Conservation (phyloP, 1,284 basidiomycete species). For the Porodaedalea pini region DNA sequence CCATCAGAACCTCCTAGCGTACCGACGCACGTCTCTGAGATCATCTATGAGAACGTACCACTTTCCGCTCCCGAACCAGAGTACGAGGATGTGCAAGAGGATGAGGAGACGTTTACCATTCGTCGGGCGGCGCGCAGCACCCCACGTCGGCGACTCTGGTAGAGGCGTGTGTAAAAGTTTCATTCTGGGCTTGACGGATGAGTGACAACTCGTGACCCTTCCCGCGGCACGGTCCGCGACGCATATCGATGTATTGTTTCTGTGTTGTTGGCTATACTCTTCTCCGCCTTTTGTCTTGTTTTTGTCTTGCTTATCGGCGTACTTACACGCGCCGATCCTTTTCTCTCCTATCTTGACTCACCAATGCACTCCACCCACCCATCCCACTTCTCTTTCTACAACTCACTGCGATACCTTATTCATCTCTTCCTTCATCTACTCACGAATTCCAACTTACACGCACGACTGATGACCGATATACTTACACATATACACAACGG, state of each 20-base stretch:
- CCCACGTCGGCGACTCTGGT: conserved; percentile 15
- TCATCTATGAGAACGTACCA: conserved; percentile 50
- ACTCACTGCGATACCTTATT: conserved; percentile 3
- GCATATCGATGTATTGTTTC: conserved; percentile 7
- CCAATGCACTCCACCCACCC: not conserved
- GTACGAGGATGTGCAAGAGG: conserved; percentile 8
- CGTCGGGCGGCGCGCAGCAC: conserved; percentile 5
- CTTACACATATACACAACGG: not conserved
- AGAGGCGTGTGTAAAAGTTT: not conserved
- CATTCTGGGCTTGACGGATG: not conserved
- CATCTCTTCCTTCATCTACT: not conserved
- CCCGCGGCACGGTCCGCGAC: not conserved
- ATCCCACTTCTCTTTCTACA: not conserved
- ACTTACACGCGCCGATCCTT: not conserved
- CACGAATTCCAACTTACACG: not conserved
- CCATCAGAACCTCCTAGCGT: conserved; percentile 49
- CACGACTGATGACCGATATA: not conserved
- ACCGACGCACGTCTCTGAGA: conserved; percentile 69
- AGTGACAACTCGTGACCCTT: not conserved
- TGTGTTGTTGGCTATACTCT: conserved; percentile 1
- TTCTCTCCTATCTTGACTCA: not conserved
- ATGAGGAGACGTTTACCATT: conserved; percentile 17
- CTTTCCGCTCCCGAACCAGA: conserved; percentile 3
- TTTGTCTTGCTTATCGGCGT: not conserved
- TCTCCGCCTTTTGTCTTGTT: not conserved